A percentile compares a stretch with the other conserved stretches of the same genome.
These are phyloP conservation scores for Chrysochromulina tobinii DNA, from an alignment of 78 protist species.

Conservation along the genomic window DNA sequence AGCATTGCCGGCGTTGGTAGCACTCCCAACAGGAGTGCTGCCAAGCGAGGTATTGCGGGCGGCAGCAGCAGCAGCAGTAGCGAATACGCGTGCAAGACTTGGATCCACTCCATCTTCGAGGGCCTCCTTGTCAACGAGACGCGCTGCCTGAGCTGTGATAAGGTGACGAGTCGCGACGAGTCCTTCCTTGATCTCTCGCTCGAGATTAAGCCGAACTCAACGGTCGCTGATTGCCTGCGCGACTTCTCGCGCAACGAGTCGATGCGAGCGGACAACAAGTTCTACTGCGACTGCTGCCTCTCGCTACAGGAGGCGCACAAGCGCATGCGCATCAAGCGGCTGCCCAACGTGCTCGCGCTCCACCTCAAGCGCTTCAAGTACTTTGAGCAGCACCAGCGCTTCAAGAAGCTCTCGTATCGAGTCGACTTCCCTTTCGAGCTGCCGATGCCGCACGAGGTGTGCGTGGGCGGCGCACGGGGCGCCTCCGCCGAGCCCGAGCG, in stretches of 20 bases:
- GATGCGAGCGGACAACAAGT: slow-evolving; percentile 74
- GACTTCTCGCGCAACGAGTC: slow-evolving; percentile 69
- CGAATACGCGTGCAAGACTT: slow-evolving; percentile 54
- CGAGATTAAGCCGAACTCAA: slow-evolving; percentile 79
- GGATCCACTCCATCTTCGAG: slow-evolving; percentile 85
- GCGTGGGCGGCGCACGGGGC: background rate
- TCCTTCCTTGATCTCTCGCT: slow-evolving; percentile 80
- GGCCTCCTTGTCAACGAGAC: slow-evolving; percentile 86
- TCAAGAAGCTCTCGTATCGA: slow-evolving; percentile 72
- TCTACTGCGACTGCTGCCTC: slow-evolving; percentile 85
- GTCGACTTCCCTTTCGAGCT: slow-evolving; percentile 87
- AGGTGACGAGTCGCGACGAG: slow-evolving; percentile 68
- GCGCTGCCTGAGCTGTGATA: slow-evolving; percentile 85
- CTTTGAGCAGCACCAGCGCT: slow-evolving; percentile 66
- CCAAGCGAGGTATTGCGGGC: too few species aligned
- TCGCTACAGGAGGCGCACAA: slow-evolving; percentile 82
- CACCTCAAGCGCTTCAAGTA: slow-evolving; percentile 93
- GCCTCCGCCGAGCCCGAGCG: slow-evolving; percentile 46
- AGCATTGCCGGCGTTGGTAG: too few species aligned
- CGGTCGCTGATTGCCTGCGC: slow-evolving; percentile 71
- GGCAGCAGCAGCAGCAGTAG: background rate
- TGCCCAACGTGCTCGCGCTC: slow-evolving; percentile 82
- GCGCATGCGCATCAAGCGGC: slow-evolving; percentile 73
- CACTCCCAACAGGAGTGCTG: too few species aligned
- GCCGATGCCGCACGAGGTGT: background rate